Evolutionary conservation across 352 stramenopile species (phyloP).

Genomic region (Thalassiosira oceanica): DNA sequence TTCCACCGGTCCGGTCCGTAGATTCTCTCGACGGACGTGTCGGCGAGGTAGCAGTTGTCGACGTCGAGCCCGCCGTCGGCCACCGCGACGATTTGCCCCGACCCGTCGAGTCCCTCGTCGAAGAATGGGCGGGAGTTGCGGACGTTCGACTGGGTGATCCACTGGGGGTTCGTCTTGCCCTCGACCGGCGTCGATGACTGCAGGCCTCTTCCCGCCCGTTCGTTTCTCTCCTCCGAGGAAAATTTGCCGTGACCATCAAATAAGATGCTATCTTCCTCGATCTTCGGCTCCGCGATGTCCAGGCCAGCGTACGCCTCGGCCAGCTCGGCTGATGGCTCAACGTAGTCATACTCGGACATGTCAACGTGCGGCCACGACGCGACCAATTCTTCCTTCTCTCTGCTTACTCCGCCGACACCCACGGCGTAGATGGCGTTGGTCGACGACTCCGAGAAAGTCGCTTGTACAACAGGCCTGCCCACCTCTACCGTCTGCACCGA

Average conservation of each 20-base stretch:
- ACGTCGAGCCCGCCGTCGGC: constrained; percentile 44
- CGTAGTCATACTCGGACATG: too few relatives aligned
- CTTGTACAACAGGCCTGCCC: not conserved
- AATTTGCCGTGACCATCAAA: too few relatives aligned
- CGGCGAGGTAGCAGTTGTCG: constrained; percentile 54
- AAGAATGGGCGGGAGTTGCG: constrained; percentile 23
- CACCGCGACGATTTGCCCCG: constrained; percentile 41
- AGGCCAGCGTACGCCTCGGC: too few relatives aligned
- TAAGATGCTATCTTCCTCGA: too few relatives aligned
- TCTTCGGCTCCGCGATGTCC: too few relatives aligned
- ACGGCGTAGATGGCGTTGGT: not conserved
- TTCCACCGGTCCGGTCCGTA: constrained; percentile 16
- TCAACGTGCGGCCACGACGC: too few relatives aligned
- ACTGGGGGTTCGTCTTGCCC: constrained; percentile 30
- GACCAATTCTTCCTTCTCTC: too few relatives aligned
- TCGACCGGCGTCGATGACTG: too few relatives aligned
- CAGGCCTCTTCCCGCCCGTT: too few relatives aligned
- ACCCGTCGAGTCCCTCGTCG: constrained; percentile 41
- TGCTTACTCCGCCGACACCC: too few relatives aligned
- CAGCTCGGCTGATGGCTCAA: too few relatives aligned
- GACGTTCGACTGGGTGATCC: constrained; percentile 28
- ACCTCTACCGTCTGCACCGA: constrained; percentile 24
- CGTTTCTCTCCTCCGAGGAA: too few relatives aligned
- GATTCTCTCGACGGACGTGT: constrained; percentile 9
- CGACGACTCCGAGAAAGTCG: not conserved